These are phyloP conservation scores for Penicillium capsulatum DNA, from an alignment of 2,329 filamentous ascomycete genomes.

Conservation along the genomic window DNA sequence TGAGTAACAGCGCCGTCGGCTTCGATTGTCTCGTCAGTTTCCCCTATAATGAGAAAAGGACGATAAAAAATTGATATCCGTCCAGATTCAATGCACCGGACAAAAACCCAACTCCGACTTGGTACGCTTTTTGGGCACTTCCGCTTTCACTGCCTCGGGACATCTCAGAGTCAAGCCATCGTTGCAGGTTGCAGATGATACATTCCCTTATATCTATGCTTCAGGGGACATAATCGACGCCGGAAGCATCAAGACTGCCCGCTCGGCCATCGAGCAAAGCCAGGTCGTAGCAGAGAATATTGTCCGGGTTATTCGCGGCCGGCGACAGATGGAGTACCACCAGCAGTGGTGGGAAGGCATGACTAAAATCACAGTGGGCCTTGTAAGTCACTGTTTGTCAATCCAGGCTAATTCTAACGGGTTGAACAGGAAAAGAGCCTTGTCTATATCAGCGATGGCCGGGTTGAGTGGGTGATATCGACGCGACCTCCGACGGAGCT, in stretches of 20 bases:
- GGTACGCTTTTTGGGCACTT: slow-evolving; percentile 43
- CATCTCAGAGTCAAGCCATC: slow-evolving; percentile 54
- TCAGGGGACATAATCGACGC: slow-evolving; percentile 61
- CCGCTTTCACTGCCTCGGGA: slow-evolving; percentile 45
- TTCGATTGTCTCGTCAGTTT: slow-evolving; percentile 50
- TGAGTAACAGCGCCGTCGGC: slow-evolving; percentile 46
- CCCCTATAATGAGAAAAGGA: too few species aligned
- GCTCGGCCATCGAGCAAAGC: slow-evolving; percentile 54
- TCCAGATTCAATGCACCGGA: slow-evolving; percentile 56
- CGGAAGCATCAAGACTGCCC: slow-evolving; percentile 48
- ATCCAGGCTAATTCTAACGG: slow-evolving; percentile 1
- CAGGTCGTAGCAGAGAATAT: slow-evolving; percentile 54
- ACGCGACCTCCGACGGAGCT: slow-evolving; percentile 44
- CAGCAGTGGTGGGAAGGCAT: slow-evolving; percentile 47
- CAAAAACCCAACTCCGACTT: slow-evolving; percentile 55
- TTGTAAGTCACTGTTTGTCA: slow-evolving; percentile 38
- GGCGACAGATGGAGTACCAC: slow-evolving; percentile 41
- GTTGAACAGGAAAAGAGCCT: slow-evolving; percentile 44
- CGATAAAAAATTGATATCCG: too few species aligned
- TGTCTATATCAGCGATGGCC: slow-evolving; percentile 43
- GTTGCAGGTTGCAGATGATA: slow-evolving; percentile 52
- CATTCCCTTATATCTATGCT: slow-evolving; percentile 54
- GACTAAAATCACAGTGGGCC: slow-evolving; percentile 53
- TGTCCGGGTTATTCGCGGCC: slow-evolving; percentile 44
- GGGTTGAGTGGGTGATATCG: slow-evolving; percentile 43